Evolutionary conservation across 345 rosid species (phyloP), one percentile per base, ranked within the genome.

Genomic region (Eucalyptus guilfoylei): DNA sequence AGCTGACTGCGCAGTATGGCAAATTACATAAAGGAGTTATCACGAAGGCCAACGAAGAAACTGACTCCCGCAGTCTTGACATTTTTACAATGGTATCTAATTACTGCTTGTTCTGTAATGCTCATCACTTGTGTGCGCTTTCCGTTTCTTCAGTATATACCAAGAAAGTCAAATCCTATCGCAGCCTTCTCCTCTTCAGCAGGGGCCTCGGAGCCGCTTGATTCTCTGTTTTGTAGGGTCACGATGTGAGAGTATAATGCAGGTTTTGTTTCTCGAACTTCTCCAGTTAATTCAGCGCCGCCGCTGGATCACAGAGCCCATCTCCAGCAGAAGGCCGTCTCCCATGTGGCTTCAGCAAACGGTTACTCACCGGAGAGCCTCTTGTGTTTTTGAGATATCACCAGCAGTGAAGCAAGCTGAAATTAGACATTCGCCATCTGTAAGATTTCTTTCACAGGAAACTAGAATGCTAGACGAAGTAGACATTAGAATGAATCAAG

Each of bases 351-450:
- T 37, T 37, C 28, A 76, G 23, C 83, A 76, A 2, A 21, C 15
- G 13, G 24, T 76, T 23, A 76, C 24, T 76, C 85, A 76, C 85
- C 85, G 2, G 85, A 76, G 47, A 76, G 85, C 85, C 88, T 92
- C 89, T 45, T 87, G 91, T 88, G 93, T 87, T 85, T 90, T 90
- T 95, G 97, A 42, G 96, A 95, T 64, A 96, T 87, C 89, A 95
- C 80, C 89, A 97, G 88, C 91, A 97, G 89, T 28, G 96, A 93
- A 55, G 96, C 95, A 86, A 89, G 48, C 99, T 97, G 97, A 92
- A 93, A 92, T 90, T 89, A 88, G 88, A 16, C 85, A 91, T 85
- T 34, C 47, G 7, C 37, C 47, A 86, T 86, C 15, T 34, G 45
- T 49, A 5, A 88, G 89, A 52, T 76, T 76, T 76, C 83, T 76